Base-by-base conservation (phyloP, 2,329 filamentous ascomycete genomes). In the Dactylonectria estremocensis region DNA sequence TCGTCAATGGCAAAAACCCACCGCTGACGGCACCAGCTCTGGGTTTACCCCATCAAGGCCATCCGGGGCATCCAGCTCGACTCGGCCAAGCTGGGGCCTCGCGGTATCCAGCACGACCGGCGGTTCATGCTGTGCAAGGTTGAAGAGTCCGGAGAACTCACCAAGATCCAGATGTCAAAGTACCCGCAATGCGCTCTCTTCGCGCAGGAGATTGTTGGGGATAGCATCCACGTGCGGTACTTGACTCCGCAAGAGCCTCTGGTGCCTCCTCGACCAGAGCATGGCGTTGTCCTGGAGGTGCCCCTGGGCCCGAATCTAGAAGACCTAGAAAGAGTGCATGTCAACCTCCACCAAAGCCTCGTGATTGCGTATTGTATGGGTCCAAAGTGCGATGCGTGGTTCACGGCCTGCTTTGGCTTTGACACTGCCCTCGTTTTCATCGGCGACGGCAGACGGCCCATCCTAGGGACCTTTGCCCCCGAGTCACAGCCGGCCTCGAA, bases 31-130 rank as follows among this genome's bases (percentile, higher is more conserved):
- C 28, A 18, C 11, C 59, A 82, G 80, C 84, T 94, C 40, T 93
- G 91, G 79, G 85, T 92, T 54, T 93, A 94, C 78, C 92, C 92
- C 48, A 90, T 94, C 81, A 94, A 94, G 77, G 91, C 87, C 8
- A 85, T 94, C n/a, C 88, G 90, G 40, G 88, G 88, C 57, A 87
- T 91, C 61, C 79, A 84, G 18, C 81, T 94, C 35, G 66, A 83
- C 5, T 79, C 81, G 1, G 85, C 90, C 3, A 79, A 80, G n/a
- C 79, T 93, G 53, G 88, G 87, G 5, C 83, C 84, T n/a, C 86
- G 89, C 69, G 92, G 92, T 14, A 84, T 93, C 72, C 82, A 83
- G 46, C 82, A 92, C 77, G 92, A 95, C 81, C 88, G 92, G 10
- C 84, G 85, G 37, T 94, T 93, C 80, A 93, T 94, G 88, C 86